Evolutionary conservation across 768 basidiomycete species (phyloP), one percentile per base, ranked within the genome.

Genomic region (Wakefieldia striispora): DNA sequence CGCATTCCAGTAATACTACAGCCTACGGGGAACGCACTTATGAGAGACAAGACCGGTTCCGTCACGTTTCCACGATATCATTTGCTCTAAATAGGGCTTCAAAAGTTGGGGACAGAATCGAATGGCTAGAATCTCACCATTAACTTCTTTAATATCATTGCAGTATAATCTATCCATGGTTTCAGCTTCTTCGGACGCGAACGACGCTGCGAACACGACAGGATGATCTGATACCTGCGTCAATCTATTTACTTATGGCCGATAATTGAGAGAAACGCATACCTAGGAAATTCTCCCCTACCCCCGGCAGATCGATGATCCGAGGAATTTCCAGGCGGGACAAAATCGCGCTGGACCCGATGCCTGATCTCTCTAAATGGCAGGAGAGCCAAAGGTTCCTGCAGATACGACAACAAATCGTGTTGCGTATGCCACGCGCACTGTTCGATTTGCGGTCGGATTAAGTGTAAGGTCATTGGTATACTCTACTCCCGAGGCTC

Each of bases 251-350:
- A 16, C 10, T 34, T 23, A 9, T 21, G 1, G 9, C 21, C 21
- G 4, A 33, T 39, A 14, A 20, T 21, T 1, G 38, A 10, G 4
- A 14, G 11, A 38, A 29, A 21, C n/a, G 44, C 60, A 36, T 43
- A 78, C 81, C 80, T 65, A 75, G 72, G 48, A 78, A 81, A 55
- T 88, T 79, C 57, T 86, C 83, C 17, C 88, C 88, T 1, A 91
- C 88, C 16, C 84, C 84, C 1, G 86, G 86, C 13, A 91, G 77
- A 46, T 88, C 80, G 11, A 86, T 73, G 23, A 80, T 43, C 50
- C 73, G 70, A 6, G 66, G 56, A 33, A 91, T 75, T 11, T 71
- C 72, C 44, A 77, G 68, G 31, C 67, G 67, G 36, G 75, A 58
- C 34, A 89, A 68, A 36, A 84, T 55, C 2, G 66, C 59, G 17